Conservation (phyloP, 352 stramenopile genomes). For the Phytophthora boehmeriae region DNA sequence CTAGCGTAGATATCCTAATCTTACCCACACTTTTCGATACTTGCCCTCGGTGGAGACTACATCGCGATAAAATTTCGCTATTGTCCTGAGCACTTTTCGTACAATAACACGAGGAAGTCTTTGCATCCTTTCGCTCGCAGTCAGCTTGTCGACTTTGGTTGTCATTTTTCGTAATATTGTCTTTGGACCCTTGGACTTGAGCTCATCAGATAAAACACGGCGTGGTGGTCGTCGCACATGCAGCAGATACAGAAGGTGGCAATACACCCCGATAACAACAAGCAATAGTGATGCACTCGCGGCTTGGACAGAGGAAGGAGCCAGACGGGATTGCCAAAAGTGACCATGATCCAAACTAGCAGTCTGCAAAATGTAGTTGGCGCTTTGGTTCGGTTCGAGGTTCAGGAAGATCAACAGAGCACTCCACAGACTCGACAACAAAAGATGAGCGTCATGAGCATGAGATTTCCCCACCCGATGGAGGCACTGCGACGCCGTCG, state of each 20-base stretch:
- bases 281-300: slow-evolving; percentile 13
- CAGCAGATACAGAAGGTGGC: slow-evolving; percentile 27
- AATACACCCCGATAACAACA: slow-evolving; percentile 24
- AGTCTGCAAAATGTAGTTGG: slow-evolving; percentile 45
- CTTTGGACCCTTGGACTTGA: slow-evolving; percentile 7
- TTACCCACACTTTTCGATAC: slow-evolving; percentile 37
- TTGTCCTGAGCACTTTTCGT: background rate
- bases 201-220: slow-evolving; percentile 4
- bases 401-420: slow-evolving; percentile 44
- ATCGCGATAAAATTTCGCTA: slow-evolving; percentile 9
- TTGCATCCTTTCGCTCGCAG: background rate
- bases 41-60: slow-evolving; percentile 24
- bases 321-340: slow-evolving; percentile 16
- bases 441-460: slow-evolving; percentile 27
- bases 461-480: slow-evolving; percentile 21
- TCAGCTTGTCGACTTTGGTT: background rate
- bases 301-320: slow-evolving; percentile 3
- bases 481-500: slow-evolving; percentile 13
- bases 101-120: background rate
- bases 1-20: background rate
- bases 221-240: slow-evolving; percentile 9
- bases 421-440: slow-evolving; percentile 33
- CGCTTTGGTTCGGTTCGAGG: slow-evolving; percentile 31
- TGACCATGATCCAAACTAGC: slow-evolving; percentile 32
- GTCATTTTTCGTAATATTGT: background rate